Conservation (phyloP, 2,329 filamentous ascomycete species). For the Fusarium phyllophilum region DNA sequence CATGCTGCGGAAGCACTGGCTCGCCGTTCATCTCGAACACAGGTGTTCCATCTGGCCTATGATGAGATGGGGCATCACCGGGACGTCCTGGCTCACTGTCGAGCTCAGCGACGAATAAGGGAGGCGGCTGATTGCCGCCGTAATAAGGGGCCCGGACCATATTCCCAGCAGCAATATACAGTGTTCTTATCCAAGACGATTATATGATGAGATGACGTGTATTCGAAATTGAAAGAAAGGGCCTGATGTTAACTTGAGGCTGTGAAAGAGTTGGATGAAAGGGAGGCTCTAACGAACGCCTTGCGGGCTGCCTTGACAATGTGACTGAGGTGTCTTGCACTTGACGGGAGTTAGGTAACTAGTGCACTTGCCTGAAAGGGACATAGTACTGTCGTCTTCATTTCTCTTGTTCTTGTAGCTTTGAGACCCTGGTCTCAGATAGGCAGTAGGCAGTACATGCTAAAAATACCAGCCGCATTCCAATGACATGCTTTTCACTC, state of each 20-base stretch:
- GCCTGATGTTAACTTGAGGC: not conserved
- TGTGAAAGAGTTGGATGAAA: not conserved
- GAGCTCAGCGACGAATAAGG: conserved; percentile 47
- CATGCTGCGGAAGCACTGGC: conserved; percentile 20
- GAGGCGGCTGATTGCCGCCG: conserved; percentile 35
- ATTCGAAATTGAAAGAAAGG: not conserved
- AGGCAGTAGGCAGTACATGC: not conserved
- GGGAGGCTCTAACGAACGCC: conserved; percentile 27
- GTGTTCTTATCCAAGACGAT: not conserved
- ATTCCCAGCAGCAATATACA: not conserved
- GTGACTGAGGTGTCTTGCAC: conserved; percentile 21
- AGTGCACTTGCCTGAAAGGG: conserved; percentile 29
- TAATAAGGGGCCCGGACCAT: conserved; percentile 32
- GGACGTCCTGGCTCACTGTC: conserved; percentile 39
- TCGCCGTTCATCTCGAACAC: conserved; percentile 50
- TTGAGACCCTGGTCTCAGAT: not conserved
- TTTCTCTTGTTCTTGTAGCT: not conserved
- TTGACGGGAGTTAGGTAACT: not conserved
- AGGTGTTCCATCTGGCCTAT: conserved; percentile 35
- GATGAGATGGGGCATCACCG: conserved; percentile 16
- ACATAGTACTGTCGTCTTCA: not conserved
- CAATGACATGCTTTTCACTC: conserved; percentile 1
- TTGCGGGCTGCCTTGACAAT: conserved; percentile 30
- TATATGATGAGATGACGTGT: not conserved
- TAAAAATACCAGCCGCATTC: conserved; percentile 23